Percentiles rank a stretch among this genome's conserved stretches.
Conservation (phyloP, 139 green algal genomes). For the Chlorella sorokiniana region DNA sequence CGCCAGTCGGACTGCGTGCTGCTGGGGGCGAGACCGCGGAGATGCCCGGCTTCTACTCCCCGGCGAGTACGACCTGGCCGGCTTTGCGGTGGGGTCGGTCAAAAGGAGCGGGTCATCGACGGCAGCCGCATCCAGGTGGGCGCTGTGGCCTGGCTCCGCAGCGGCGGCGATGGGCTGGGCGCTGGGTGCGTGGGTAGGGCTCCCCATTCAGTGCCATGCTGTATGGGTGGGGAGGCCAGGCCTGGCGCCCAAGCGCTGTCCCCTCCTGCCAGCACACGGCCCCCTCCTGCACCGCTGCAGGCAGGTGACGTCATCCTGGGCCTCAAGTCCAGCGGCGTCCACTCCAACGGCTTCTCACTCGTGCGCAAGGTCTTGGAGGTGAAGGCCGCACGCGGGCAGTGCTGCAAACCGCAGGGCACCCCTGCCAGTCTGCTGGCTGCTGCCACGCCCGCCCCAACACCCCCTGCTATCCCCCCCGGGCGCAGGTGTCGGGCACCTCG, state of each 20-base stretch:
- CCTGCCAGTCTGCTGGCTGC: background rate
- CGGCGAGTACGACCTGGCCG: conserved; percentile 98
- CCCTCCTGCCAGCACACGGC: too few species aligned
- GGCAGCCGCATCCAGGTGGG: conserved; percentile 69
- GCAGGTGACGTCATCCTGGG: conserved; percentile 89
- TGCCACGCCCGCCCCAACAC: background rate
- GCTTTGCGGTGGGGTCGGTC: conserved; percentile 97
- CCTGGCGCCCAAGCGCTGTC: too few species aligned
- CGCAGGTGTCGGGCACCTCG: conserved; percentile 65
- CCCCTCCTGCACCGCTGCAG: background rate
- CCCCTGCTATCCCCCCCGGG: background rate
- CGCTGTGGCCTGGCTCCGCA: background rate
- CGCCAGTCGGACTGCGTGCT: conserved; percentile 85
- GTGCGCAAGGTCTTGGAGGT: conserved; percentile 83
- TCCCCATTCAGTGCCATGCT: too few species aligned
- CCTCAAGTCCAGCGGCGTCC: conserved; percentile 84
- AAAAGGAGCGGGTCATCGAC: conserved; percentile 93
- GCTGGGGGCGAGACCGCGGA: conserved; percentile 96
- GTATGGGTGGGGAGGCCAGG: too few species aligned
- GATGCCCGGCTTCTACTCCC: conserved; percentile 98
- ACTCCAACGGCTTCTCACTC: conserved; percentile 97
- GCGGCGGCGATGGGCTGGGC: background rate
- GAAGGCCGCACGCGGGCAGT: background rate
- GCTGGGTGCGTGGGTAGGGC: background rate
- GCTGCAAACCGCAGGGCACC: background rate